phyloP scores from a whole-genome alignment of 2,329 filamentous ascomycete genomes.

The Fusarium ambrosium region DNA sequence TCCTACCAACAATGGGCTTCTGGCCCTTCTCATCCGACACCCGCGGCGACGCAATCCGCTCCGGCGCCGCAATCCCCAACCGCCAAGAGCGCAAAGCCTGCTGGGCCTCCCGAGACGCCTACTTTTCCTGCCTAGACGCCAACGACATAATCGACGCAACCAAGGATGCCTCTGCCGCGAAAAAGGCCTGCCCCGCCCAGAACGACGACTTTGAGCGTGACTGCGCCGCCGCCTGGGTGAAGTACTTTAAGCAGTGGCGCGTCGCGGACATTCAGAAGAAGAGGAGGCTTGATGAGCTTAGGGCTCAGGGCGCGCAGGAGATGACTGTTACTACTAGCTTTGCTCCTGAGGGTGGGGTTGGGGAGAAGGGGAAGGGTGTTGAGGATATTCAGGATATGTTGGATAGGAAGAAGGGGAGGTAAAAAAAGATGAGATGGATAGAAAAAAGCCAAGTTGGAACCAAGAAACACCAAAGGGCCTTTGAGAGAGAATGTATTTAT shows the following conservation, averaged over 20 bases:
- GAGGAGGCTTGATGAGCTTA: constrained; percentile 80
- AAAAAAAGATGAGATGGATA: background rate
- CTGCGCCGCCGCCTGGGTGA: constrained; percentile 93
- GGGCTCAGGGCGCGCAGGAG: constrained; percentile 77
- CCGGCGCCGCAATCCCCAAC: constrained; percentile 80
- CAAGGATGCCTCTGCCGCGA: constrained; percentile 57
- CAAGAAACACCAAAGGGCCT: background rate
- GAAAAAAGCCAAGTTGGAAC: background rate
- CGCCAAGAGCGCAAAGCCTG: constrained; percentile 84
- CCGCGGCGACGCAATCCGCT: constrained; percentile 68
- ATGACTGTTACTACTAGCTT: constrained; percentile 61
- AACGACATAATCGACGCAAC: constrained; percentile 81
- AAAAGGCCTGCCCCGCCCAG: constrained; percentile 57
- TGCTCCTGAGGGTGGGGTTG: constrained; percentile 51
- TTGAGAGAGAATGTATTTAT: constrained; percentile 27
- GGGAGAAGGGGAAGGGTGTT: constrained; percentile 50
- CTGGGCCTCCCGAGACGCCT: constrained; percentile 90
- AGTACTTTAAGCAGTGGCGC: constrained; percentile 97
- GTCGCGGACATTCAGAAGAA: constrained; percentile 93
- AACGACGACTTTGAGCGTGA: constrained; percentile 79
- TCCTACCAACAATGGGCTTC: constrained; percentile 57
- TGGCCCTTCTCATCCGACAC: constrained; percentile 62
- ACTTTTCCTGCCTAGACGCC: constrained; percentile 89
- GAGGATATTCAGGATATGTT: constrained; percentile 57
- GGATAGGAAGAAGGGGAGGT: constrained; percentile 52